Evolutionary conservation across 768 basidiomycete species (phyloP), one percentile per base, ranked within the genome.

Genomic region (Leccinum boreale): DNA sequence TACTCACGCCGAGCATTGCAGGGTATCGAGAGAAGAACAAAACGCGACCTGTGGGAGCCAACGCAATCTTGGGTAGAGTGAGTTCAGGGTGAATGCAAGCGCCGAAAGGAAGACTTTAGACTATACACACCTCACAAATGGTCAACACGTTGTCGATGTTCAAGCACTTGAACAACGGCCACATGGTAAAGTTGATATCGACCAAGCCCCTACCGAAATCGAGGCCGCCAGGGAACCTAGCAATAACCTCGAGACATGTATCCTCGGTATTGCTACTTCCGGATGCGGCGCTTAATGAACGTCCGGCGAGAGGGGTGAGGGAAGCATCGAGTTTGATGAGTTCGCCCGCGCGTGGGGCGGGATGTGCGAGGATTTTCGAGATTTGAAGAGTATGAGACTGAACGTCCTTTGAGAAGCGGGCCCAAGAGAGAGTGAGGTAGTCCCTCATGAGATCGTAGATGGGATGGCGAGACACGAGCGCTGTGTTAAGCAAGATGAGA

Each of bases 391-490:
- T 92, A 67, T 97, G 94, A 0, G 90, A 89, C 73, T 92, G 90
- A 4, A 95, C 92, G 66, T 96, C 92, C 74, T 95, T 95, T 54
- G 90, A 90, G 76, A 93, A 94, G 50, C 91, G 87, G 17, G 93
- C 93, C 92, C 93, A 95, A 4, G 89, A 92, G 47, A 97, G 85
- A n/a, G 94, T 94, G 46, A 98, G 83, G 67, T 92, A 95, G 74
- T 98, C 95, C 53, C 90, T 83, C 90, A 98, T 92, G 55, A 96
- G 80, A 68, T 95, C 93, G 74, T 95, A 97, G 62, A 97, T 91
- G 0, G 94, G 94, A 71, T 92, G 90, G 23, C 92, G 86, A 50
- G 94, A 96, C 28, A 94, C 93, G 66, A 92, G 80, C 15, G 89
- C 90, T 91, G 62, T n/a, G 45, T 58, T 52, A 50, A 52, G 2